These are phyloP conservation scores for Ogataea siamensis DNA, from an alignment of 805 yeast genomes.

Conservation along the genomic window DNA sequence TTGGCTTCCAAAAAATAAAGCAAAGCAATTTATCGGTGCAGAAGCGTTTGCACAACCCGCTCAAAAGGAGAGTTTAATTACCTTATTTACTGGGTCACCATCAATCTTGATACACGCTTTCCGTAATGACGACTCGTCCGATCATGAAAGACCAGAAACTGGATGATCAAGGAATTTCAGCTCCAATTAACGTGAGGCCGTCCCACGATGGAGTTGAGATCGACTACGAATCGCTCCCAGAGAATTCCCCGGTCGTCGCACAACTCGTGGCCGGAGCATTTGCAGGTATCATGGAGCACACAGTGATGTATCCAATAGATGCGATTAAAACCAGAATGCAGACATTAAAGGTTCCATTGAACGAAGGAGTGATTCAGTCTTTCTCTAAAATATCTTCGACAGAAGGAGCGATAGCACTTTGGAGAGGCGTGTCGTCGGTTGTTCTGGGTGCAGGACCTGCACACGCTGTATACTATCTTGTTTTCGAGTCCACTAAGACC, in stretches of 20 bases:
- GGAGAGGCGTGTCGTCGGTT: slow-evolving; percentile 93
- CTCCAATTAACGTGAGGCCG: slow-evolving; percentile 8
- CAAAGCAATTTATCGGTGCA: slow-evolving; percentile 10
- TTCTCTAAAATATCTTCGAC: slow-evolving; percentile 74
- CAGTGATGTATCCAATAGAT: slow-evolving; percentile 95
- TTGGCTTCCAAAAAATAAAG: slow-evolving; percentile 3
- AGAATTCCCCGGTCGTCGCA: slow-evolving; percentile 74
- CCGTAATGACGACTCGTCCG: slow-evolving; percentile 6
- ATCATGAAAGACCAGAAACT: slow-evolving; percentile 10
- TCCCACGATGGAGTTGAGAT: slow-evolving; percentile 42
- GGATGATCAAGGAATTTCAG: slow-evolving; percentile 8
- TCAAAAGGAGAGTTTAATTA: background rate
- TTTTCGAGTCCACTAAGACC: slow-evolving; percentile 79
- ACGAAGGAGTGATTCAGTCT: slow-evolving; percentile 56
- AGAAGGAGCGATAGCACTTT: slow-evolving; percentile 84
- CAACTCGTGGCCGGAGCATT: slow-evolving; percentile 93
- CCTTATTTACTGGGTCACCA: background rate
- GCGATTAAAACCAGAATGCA: slow-evolving; percentile 97
- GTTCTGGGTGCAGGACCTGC: slow-evolving; percentile 99
- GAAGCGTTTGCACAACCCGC: background rate
- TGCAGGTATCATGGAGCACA: slow-evolving; percentile 99
- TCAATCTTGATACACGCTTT: background rate
- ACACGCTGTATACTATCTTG: slow-evolving; percentile 94
- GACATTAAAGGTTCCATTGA: slow-evolving; percentile 36
- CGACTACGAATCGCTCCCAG: slow-evolving; percentile 92